A percentile compares a stretch with the other conserved stretches of the same genome.
Evolutionary conservation across 1,284 basidiomycete species (phyloP).

Genomic region (Puccinia coronata): DNA sequence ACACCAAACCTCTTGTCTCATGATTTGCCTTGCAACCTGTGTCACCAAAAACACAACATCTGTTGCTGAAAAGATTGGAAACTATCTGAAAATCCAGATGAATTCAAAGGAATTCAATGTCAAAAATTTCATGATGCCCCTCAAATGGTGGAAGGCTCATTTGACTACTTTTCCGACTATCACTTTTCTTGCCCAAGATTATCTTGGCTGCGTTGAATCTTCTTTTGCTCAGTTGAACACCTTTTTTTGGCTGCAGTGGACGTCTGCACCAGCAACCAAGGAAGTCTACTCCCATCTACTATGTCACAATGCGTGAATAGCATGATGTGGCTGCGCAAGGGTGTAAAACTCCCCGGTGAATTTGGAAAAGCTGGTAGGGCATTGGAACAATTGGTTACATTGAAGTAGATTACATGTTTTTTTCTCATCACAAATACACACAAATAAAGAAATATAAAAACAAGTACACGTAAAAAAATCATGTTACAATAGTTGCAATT

Average conservation of each 20-base stretch:
- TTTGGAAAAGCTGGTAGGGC: background rate
- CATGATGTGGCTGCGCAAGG: background rate
- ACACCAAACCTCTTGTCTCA: background rate
- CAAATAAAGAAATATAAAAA: no score
- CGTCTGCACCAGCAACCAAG: background rate
- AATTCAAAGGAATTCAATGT: background rate
- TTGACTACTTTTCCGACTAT: no score
- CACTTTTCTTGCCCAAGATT: no score
- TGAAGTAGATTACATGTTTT: no score
- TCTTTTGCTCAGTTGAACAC: background rate
- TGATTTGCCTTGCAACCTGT: background rate
- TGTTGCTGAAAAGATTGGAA: background rate
- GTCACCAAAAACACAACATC: background rate
- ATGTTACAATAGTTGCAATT: no score
- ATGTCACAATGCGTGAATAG: background rate
- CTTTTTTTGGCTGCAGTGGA: background rate
- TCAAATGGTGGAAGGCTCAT: constrained; percentile 4
- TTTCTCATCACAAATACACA: no score
- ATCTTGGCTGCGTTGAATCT: background rate
- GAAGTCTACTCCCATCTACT: background rate
- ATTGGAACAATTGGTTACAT: no score
- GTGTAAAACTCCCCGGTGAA: background rate
- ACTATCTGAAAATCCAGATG: background rate
- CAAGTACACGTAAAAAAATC: no score
- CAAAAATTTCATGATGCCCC: background rate